Percentiles rank a stretch among this genome's conserved stretches.
Evolutionary conservation across 202 grass and related monocot species (phyloP).

Genomic region (Dendrocalamus latiflorus): DNA sequence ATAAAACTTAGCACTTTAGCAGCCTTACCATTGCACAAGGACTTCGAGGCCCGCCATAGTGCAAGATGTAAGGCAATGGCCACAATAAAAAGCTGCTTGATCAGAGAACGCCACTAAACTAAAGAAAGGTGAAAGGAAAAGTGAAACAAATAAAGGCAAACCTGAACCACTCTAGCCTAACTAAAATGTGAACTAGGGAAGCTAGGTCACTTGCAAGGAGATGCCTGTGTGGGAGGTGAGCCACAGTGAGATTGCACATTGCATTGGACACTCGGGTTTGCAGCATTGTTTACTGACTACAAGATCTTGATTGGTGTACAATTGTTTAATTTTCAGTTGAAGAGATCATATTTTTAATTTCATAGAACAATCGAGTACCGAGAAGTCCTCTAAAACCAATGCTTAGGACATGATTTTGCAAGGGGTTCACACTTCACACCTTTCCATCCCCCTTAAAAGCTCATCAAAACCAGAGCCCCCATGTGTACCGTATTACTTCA

Average conservation of each 20-base stretch:
- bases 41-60: neutral
- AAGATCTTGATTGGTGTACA: slow-evolving; percentile 47
- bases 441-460: too few species aligned
- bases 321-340: slow-evolving; percentile 47
- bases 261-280: too few species aligned
- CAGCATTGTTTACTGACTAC: too few species aligned
- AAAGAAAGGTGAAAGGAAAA: slow-evolving; percentile 46
- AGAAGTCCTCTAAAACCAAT: slow-evolving; percentile 21
- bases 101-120: slow-evolving; percentile 33
- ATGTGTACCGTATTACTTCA: slow-evolving; percentile 1
- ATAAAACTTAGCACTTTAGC: slow-evolving; percentile 36
- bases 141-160: slow-evolving; percentile 37
- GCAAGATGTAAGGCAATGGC: slow-evolving; percentile 26
- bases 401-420: slow-evolving; percentile 17
- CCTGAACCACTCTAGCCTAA: slow-evolving; percentile 31
- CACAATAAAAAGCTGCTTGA: slow-evolving; percentile 29
- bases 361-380: slow-evolving; percentile 36
- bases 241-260: too few species aligned
- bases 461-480: too few species aligned
- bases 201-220: slow-evolving; percentile 21
- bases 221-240: slow-evolving; percentile 27
- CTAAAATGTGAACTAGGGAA: slow-evolving; percentile 35
- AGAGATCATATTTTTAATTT: slow-evolving; percentile 11
- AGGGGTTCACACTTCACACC: too few species aligned
- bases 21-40: slow-evolving; percentile 21